Evolutionary conservation across 306 rosid species (phyloP), one percentile per base, ranked within the genome.

Genomic region (Echinosophora koreensis): DNA sequence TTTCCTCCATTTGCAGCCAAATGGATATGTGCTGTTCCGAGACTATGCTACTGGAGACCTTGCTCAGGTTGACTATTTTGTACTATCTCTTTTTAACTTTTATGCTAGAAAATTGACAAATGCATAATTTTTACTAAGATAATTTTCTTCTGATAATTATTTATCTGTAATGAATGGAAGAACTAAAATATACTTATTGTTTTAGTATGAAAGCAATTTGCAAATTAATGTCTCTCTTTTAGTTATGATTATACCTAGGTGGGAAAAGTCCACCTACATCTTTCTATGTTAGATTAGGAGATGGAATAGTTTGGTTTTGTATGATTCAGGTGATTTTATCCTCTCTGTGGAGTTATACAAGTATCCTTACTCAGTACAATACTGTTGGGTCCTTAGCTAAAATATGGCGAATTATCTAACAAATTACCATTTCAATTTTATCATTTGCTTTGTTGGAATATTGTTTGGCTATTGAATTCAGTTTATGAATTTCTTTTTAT

Each of bases 1-100:
- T 60, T 72, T 81, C 54, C 66, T 83, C 65, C 82, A 60, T 71
- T 80, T 56, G 66, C 90, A 95, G 98, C 92, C 97, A 59, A 78
- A 81, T 86, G 96, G 97, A 83, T 62, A 66, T 69, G 85, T 95
- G 70, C 89, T 95, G 60, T 84, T 92, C 82, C 94, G 97, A 22
- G 97, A 92, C 82, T 92, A 90, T 69, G 98, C 98, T 79, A 87
- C 89, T 32, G 98, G 97, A 46, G 98, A 95, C 85, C 97, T 92
- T 74, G 98, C 98, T 83, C 97, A 94, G 98, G 98, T 92, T 85
- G 82, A 72, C 76, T 77, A 50, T 74, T 62, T 66, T 16, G 18
- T 37, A 50, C 30, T 66, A 69, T 16, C 69, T 17, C 57, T 17
- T 61, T 69, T 76, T 65, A 49, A 76, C 55, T 13, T n/a, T 47